Percentiles rank a stretch among this genome's conserved stretches.
Conservation (phyloP, 345 rosid genomes). For the Leavenworthia alabamica region DNA sequence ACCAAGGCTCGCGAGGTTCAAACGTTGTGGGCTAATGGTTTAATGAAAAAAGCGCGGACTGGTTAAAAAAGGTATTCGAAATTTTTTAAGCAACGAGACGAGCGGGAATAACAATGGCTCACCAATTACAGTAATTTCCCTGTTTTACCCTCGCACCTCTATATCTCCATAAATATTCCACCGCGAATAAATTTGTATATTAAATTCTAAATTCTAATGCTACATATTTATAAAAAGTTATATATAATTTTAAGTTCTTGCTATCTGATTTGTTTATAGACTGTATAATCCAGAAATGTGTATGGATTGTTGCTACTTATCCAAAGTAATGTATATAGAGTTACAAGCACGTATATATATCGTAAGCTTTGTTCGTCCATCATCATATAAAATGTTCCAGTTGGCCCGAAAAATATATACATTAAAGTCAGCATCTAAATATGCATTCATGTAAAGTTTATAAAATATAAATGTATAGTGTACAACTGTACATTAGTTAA, state of each 20-base stretch:
- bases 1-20: background rate
- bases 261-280: background rate
- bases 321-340: background rate
- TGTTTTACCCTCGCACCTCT: background rate
- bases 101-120: conserved; percentile 29
- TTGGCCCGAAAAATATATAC: too few species aligned
- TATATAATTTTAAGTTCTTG: background rate
- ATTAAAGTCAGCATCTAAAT: background rate
- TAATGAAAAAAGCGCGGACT: conserved; percentile 1
- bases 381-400: background rate
- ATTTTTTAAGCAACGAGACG: conserved; percentile 20
- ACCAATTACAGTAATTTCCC: background rate
- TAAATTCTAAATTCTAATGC: background rate
- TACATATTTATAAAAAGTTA: background rate
- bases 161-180: background rate
- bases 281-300: background rate
- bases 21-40: background rate
- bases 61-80: background rate
- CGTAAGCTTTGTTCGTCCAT: background rate
- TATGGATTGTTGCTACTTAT: background rate
- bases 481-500: background rate
- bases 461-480: background rate
- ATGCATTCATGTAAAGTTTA: background rate
- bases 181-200: background rate
- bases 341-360: conserved; percentile 11